Base-by-base conservation (phyloP, 306 rosid species). In the Notholithocarpus densiflorus region DNA sequence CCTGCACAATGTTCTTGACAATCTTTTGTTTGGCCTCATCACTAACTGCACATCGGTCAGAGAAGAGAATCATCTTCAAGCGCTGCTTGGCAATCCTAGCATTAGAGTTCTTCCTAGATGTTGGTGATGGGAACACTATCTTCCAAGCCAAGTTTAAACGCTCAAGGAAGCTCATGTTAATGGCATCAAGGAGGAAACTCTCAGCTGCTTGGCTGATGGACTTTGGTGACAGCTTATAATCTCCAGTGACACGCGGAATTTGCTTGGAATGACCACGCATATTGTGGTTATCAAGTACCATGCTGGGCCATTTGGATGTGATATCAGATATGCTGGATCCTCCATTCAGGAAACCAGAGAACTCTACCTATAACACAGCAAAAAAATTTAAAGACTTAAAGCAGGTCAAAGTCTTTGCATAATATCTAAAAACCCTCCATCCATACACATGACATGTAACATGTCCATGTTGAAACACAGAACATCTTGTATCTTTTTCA, bases 61-160 rank as follows among this genome's bases (percentile, higher is more conserved):
- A 91, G 86, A 92, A 92, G 79, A 95, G 89, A 66, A 95, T 92
- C 98, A 95, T 91, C 86, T 95, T 95, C 86, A 95, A 76, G 7
- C 98, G 95, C 89, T 95, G 97, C 90, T 95, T 95, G 73, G 98
- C 98, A 66, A 91, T 86, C 68, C 86, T 84, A 76, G 98, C 98
- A 79, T 91, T 91, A 32, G 98, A 92, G 79, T 83, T 92, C 86
- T 78, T 87, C 79, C 80, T 86, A 59, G 92, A 80, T 69, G 88
- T 70, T 29, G 90, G 87, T 31, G 98, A 88, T 4, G 98, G 98
- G 79, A 91, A 95, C 8, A 95, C 65, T 69, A 95, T 92, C 83
- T 88, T 92, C 98, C 98, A 95, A 32, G 98, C 98, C 86, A 95
- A 84, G 86, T 88, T 92, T 75, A 92, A 82, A 21, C 98, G 96